These are phyloP conservation scores for Ceratocystis cacaofunesta DNA, from an alignment of 2,329 filamentous ascomycete species.

Conservation along the genomic window DNA sequence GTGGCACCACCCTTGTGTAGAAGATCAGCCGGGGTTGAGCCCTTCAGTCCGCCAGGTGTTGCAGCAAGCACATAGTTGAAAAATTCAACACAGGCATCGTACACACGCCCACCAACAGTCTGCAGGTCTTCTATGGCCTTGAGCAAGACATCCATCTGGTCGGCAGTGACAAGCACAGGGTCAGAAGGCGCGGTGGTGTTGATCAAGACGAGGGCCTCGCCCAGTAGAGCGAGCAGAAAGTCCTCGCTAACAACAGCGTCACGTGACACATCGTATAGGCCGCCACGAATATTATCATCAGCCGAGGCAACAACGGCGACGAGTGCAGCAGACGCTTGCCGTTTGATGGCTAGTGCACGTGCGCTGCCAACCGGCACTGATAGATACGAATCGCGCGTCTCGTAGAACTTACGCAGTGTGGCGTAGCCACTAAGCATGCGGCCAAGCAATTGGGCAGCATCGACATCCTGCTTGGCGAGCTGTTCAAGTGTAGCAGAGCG, in stretches of 20 bases:
- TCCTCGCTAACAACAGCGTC: slow-evolving; percentile 81
- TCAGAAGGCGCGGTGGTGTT: slow-evolving; percentile 25
- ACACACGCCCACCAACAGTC: slow-evolving; percentile 58
- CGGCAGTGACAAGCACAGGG: slow-evolving; percentile 42
- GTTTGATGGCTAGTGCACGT: slow-evolving; percentile 44
- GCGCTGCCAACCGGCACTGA: slow-evolving; percentile 27
- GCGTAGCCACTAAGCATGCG: slow-evolving; percentile 85
- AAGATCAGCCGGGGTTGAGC: slow-evolving; percentile 49
- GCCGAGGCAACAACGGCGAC: slow-evolving; percentile 74
- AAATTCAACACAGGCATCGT: slow-evolving; percentile 61
- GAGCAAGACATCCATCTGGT: slow-evolving; percentile 60
- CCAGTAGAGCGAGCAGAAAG: slow-evolving; percentile 67
- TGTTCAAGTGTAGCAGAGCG: slow-evolving; percentile 57
- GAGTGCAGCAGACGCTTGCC: slow-evolving; percentile 56
- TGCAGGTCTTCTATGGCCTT: slow-evolving; percentile 68
- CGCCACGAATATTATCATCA: slow-evolving; percentile 80
- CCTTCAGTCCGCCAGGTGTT: slow-evolving; percentile 42
- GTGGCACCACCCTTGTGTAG: slow-evolving; percentile 33
- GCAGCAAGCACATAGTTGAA: slow-evolving; percentile 61
- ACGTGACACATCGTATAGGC: slow-evolving; percentile 66
- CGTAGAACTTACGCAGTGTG: slow-evolving; percentile 78
- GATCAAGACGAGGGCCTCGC: slow-evolving; percentile 68
- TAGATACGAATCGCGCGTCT: slow-evolving; percentile 52
- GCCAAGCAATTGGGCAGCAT: slow-evolving; percentile 70
- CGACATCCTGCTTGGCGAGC: slow-evolving; percentile 59